phyloP scores from a whole-genome alignment of 768 basidiomycete genomes.

The Rhodotorula paludigena region DNA sequence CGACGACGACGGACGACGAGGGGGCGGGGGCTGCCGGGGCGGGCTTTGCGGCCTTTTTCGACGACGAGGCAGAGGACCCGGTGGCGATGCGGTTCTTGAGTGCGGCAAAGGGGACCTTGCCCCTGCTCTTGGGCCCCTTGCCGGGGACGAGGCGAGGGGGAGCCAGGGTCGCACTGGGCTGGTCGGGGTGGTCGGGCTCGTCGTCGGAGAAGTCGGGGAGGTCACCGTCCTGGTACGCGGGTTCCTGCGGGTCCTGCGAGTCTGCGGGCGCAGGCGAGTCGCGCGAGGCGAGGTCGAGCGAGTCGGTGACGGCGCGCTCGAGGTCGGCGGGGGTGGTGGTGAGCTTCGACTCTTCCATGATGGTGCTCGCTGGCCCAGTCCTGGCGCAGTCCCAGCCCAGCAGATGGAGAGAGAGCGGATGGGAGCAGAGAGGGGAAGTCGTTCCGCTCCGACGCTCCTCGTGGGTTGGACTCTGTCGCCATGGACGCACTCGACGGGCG shows the following conservation, averaged over 20 bases:
- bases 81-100: slow-evolving; percentile 28
- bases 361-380: too few species aligned
- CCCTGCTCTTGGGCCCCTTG: background rate
- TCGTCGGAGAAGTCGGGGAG: slow-evolving; percentile 39
- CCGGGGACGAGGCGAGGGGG: background rate
- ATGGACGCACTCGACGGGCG: slow-evolving; percentile 18
- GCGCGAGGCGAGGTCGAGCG: background rate
- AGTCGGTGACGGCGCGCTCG: background rate
- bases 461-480: too few species aligned
- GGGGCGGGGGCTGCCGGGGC: background rate
- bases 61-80: background rate
- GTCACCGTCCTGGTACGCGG: slow-evolving; percentile 30
- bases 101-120: slow-evolving; percentile 13
- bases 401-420: background rate
- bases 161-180: background rate
- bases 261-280: background rate
- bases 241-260: background rate
- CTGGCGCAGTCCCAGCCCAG: background rate
- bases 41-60: background rate
- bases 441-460: background rate
- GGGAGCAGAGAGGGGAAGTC: background rate
- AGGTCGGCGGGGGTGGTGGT: slow-evolving; percentile 1
- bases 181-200: slow-evolving; percentile 1
- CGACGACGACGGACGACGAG: background rate
- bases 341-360: slow-evolving; percentile 1